These are phyloP conservation scores for Nicotiana otophora DNA, from an alignment of 257 asterid species.

Conservation along the genomic window DNA sequence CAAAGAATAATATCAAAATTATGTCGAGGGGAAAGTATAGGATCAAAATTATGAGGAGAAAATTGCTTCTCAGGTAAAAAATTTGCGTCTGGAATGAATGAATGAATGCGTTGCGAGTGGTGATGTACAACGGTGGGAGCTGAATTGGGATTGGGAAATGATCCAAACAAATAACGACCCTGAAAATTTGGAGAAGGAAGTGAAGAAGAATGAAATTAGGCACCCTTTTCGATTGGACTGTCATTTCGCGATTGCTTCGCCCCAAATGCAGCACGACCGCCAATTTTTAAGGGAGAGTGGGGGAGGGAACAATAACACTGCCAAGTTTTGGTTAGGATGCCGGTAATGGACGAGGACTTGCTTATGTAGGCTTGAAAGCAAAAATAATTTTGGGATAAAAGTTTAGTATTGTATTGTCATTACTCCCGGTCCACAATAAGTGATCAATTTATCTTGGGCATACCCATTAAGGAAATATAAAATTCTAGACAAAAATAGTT, in stretches of 20 bases:
- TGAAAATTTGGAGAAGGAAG: background rate
- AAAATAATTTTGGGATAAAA: no score
- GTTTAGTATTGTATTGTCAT: no score
- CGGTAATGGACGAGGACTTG: no score
- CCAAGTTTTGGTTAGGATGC: no score
- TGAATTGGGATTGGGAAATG: background rate
- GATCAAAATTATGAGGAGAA: constrained; percentile 8
- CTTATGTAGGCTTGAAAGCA: no score
- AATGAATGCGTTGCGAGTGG: background rate
- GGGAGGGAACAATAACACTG: no score
- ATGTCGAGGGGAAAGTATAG: background rate
- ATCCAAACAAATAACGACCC: background rate
- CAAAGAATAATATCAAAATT: background rate
- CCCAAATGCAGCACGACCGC: background rate
- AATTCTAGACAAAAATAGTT: no score
- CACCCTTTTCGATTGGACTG: background rate
- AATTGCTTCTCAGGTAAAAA: background rate
- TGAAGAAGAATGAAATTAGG: constrained; percentile 1
- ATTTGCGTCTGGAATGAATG: background rate
- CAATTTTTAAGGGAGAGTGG: no score
- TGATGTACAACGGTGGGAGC: background rate
- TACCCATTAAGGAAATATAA: no score
- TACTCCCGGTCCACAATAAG: no score
- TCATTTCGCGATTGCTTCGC: background rate
- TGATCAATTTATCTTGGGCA: no score